Conservation (phyloP, 1,284 basidiomycete genomes). For the Baeospora myosura region DNA sequence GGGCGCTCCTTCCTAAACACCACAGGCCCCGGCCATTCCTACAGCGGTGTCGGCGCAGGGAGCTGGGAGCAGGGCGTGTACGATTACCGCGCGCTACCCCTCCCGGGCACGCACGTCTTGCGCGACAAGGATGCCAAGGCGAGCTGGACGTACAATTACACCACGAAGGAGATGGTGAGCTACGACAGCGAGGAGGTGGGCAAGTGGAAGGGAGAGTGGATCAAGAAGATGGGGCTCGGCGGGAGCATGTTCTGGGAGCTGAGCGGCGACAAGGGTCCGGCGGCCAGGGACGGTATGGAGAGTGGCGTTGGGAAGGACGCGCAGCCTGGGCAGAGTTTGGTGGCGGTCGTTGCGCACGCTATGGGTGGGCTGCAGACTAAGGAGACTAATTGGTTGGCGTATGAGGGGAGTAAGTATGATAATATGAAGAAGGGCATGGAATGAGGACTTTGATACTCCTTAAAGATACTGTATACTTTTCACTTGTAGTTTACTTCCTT, state of each 20-base stretch:
- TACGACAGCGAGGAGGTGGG: conserved; percentile 71
- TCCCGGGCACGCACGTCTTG: conserved; percentile 57
- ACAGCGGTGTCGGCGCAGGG: conserved; percentile 67
- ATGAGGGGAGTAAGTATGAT: conserved; percentile 67
- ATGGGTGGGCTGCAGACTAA: conserved; percentile 67
- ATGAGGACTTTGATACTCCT: neutral
- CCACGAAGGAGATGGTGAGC: conserved; percentile 69
- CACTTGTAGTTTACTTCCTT: neutral
- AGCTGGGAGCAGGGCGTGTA: conserved; percentile 78
- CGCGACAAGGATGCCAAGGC: conserved; percentile 53
- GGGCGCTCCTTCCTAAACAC: conserved; percentile 89
- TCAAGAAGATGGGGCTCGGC: conserved; percentile 59
- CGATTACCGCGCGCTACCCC: conserved; percentile 73
- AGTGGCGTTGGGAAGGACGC: conserved; percentile 55
- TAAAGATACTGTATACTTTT: neutral
- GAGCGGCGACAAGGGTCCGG: conserved; percentile 67
- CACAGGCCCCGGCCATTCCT: conserved; percentile 72
- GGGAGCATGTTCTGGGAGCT: conserved; percentile 88
- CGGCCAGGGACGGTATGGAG: conserved; percentile 60
- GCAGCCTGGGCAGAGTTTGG: conserved; percentile 54
- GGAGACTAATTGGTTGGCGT: conserved; percentile 61
- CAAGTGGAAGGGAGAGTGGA: conserved; percentile 69
- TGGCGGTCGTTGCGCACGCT: conserved; percentile 61
- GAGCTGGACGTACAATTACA: conserved; percentile 69
- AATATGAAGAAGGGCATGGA: conserved; percentile 68